Base-by-base conservation (phyloP, 345 rosid species). In the Chamaenerion angustifolium region DNA sequence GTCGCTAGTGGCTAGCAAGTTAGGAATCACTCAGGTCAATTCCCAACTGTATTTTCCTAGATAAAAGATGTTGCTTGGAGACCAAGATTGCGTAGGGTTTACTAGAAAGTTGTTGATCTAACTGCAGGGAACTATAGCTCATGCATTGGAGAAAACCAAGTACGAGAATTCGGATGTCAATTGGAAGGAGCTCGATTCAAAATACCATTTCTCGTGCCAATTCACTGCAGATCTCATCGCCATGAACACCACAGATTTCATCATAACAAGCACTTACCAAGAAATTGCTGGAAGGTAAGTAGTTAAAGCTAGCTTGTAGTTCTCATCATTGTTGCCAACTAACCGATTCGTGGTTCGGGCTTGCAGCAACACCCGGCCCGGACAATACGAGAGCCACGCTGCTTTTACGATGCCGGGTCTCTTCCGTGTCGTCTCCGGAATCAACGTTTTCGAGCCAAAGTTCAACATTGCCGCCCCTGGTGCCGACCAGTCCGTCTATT, bases 381-480 rank as follows among this genome's bases (percentile, higher is more conserved):
- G 98, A 59, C 98, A 92, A 57, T 92, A 92, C 44, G 96, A 92
- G 65, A 84, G 96, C 61, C 95, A 92, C 55, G 48, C 49, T 7
- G 72, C 83, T 16, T 92, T 87, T 46, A 84, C 95, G 8, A 83
- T 87, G 93, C 98, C 98, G 13, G 96, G 96, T 48, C 74, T 92
- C 50, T 80, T 70, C 58, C 81, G 93, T 35, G 85, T 87, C 12
- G 79, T 82, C 50, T 87, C 96, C 10, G 98, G 98, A 64, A 82
- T 82, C 78, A 79, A 74, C 60, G 81, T 92, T 49, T 87, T 84
- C 23, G 94, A 92, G 56, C 95, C 96, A 0, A 92, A 92, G 74
- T 92, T 92, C 74, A 87, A 92, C 71, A 80, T 87, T 8, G 90
- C 82, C 51, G 80, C 95, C 46, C 98, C 94, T 9, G 98, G 96